phyloP scores from a whole-genome alignment of 1,284 basidiomycete species.

The Tremellales sp. region DNA sequence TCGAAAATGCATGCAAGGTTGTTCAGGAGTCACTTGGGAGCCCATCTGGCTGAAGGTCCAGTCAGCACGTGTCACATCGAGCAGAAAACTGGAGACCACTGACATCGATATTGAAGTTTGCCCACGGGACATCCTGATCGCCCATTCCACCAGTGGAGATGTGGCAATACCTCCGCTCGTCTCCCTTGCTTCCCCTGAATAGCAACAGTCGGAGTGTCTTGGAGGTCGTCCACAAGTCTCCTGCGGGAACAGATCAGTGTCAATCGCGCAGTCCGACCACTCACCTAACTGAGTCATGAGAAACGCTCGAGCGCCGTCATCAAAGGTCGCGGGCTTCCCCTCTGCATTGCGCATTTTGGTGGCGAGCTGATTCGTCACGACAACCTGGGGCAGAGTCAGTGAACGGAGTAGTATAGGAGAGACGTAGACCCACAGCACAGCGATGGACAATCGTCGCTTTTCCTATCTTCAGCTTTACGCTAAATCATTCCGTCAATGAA shows the following conservation, averaged over 20 bases:
- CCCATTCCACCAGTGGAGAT: constrained; percentile 21
- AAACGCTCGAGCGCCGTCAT: constrained; percentile 44
- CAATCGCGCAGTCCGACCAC: not conserved
- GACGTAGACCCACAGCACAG: constrained; percentile 34
- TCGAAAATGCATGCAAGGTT: constrained; percentile 2
- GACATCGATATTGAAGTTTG: constrained; percentile 41
- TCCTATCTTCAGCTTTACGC: constrained; percentile 5
- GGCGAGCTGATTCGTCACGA: constrained; percentile 45
- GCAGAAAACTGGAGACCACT: constrained; percentile 9
- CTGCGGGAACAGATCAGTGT: constrained; percentile 13
- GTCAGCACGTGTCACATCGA: not conserved
- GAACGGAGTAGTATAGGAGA: not conserved
- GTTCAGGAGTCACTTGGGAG: constrained; percentile 31
- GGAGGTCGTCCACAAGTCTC: constrained; percentile 43
- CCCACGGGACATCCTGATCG: constrained; percentile 29
- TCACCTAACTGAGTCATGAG: constrained; percentile 48
- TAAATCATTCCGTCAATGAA: not conserved
- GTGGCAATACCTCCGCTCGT: constrained; percentile 42
- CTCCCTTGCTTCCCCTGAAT: constrained; percentile 36
- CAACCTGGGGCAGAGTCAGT: constrained; percentile 26
- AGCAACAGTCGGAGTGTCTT: constrained; percentile 39
- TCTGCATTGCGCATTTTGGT: constrained; percentile 45
- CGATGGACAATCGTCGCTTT: constrained; percentile 36
- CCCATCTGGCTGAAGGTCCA: constrained; percentile 25
- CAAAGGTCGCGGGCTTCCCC: constrained; percentile 45